phyloP scores from a whole-genome alignment of 116 monocot genomes.

The Papilionanthe hybrid region DNA sequence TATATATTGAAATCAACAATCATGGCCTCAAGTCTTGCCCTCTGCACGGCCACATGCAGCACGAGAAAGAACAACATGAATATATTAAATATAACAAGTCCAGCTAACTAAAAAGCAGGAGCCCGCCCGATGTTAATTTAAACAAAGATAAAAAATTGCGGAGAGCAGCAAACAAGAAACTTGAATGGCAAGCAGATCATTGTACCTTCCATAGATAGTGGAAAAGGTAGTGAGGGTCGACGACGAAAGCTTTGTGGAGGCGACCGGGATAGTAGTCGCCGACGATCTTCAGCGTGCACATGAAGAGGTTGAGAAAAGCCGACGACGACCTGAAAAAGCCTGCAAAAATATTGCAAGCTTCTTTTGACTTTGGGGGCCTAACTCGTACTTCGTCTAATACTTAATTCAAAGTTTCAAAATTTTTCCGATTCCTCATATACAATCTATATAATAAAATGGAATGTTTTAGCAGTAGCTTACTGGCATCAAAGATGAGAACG shows the following conservation, averaged over 20 bases:
- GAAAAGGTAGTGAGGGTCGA: conserved; percentile 89
- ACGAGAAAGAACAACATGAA: not conserved
- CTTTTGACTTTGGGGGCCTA: not conserved
- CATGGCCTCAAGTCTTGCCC: not conserved
- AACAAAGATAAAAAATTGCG: not conserved
- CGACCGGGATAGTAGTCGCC: conserved; percentile 84
- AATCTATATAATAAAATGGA: not conserved
- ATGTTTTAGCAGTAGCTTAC: conserved; percentile 35
- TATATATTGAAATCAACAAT: not conserved
- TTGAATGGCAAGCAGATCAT: not conserved
- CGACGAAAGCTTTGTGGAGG: conserved; percentile 75
- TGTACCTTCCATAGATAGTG: conserved; percentile 87
- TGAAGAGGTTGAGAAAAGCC: conserved; percentile 67
- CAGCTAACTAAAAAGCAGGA: not conserved
- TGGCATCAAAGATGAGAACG: conserved; percentile 79
- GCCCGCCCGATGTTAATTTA: not conserved
- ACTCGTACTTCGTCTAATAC: not conserved
- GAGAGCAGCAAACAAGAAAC: not conserved
- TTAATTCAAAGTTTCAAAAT: conserved; percentile 1
- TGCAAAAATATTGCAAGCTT: conserved; percentile 22
- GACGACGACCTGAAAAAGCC: conserved; percentile 88
- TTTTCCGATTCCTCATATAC: too few relatives aligned
- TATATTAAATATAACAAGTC: not conserved
- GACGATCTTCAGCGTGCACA: conserved; percentile 69
- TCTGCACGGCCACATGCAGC: not conserved